These are phyloP conservation scores for Hordeum vulgare DNA, from an alignment of 176 grass and related monocot species.

Conservation along the genomic window MorexV3_pseudomolecules_assembly NC_058524.1:122345128-122345627, in stretches of 20 bases:
- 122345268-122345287: neutral
- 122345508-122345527: too few relatives aligned
- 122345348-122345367: neutral
- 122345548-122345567: too few relatives aligned
- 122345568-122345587: too few relatives aligned
- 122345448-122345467: too few relatives aligned
- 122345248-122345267: neutral
- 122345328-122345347: neutral
- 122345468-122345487: too few relatives aligned
- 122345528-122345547: too few relatives aligned
- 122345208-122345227: neutral
- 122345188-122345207: constrained; percentile 12
- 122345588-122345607: too few relatives aligned
- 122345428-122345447: neutral
- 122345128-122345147: constrained; percentile 45
- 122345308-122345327: neutral
- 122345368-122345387: neutral
- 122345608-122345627: too few relatives aligned
- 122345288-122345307: neutral
- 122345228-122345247: neutral
- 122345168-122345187: constrained; percentile 12
- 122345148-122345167: constrained; percentile 38
- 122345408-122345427: neutral
- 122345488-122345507: too few relatives aligned
- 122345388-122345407: constrained; percentile 16